Conservation (phyloP, 1,284 basidiomycete species). For the Fistulinella cinereoalba region DNA sequence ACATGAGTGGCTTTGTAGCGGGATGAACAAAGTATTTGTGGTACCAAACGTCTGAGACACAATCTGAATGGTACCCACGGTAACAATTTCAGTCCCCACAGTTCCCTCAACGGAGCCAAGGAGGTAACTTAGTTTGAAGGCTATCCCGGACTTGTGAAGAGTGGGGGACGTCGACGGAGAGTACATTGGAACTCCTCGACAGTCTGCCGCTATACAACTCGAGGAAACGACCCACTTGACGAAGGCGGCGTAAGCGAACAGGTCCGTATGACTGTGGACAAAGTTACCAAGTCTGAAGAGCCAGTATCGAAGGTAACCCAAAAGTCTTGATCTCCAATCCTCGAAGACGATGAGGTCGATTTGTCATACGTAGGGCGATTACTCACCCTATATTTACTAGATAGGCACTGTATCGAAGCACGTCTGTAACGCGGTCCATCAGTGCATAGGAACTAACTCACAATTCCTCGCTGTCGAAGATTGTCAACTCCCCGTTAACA, state of each 20-base stretch:
- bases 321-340: conserved; percentile 33
- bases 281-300: conserved; percentile 30
- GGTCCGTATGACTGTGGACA: neutral
- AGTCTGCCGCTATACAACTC: conserved; percentile 34
- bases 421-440: conserved; percentile 1
- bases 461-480: conserved; percentile 32
- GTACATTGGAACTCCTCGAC: conserved; percentile 34
- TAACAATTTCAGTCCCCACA: conserved; percentile 44
- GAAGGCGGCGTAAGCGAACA: neutral
- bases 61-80: conserved; percentile 43
- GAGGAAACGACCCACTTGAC: conserved; percentile 38
- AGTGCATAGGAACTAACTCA: conserved; percentile 13
- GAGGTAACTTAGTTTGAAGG: conserved; percentile 47
- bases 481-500: conserved; percentile 9
- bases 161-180: conserved; percentile 30
- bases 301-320: conserved; percentile 38
- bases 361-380: neutral
- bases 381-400: conserved; percentile 30
- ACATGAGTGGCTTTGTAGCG: neutral
- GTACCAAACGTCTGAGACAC: conserved; percentile 34
- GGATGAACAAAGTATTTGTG: neutral
- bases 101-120: conserved; percentile 45
- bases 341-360: conserved; percentile 7
- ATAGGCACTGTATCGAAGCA: conserved; percentile 22
- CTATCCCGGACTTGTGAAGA: conserved; percentile 30